Base-by-base conservation (phyloP, 176 grass and related monocot genomes). In the Microstegium vimineum region DNA sequence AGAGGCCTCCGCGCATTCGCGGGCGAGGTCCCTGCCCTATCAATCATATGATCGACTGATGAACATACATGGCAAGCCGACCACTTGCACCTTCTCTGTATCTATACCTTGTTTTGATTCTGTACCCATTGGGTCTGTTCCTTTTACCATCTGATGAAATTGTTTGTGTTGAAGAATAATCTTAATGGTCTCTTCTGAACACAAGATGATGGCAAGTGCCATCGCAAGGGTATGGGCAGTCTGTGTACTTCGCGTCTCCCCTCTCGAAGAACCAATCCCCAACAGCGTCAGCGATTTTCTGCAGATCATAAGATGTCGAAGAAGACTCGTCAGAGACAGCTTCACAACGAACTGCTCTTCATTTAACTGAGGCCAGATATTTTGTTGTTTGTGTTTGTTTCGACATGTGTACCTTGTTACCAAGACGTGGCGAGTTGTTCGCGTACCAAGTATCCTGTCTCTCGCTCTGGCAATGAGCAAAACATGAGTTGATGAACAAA, bases 391-490 rank as follows among this genome's bases (percentile, higher is more conserved):
- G 71, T 15, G 16, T 51, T 18, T 0, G 43, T 51, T 18, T 0
- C 23, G 6, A 64, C 32, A 1, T 1, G 17, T 40, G 11, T 94
- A 99, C 97, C 97, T 96, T 99, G 63, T 92, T 89, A 42, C 89
- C 93, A 1, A 99, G 75, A 62, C 73, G 89, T 30, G 97, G 97
- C 15, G 97, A 99, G 69, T 92, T 85, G 54, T 28, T 80, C 0
- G 93, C 74, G 0, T 89, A 99, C 97, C 97, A 99, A 66, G 93
- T 99, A 26, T 99, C 97, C 47, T 82, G 82, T 41, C 83, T 96
- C 91, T 99, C 97, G 4, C 87, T 95, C 83, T 99, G 97, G 73
- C 97, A 99, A 66, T 99, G 97, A n/a, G 97, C 97, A 47, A 99
- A 99, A 41, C 97, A 96, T 4, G 97, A 99, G 85, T 99, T 99